Evolutionary conservation across 768 basidiomycete genomes (phyloP).

Genomic region (Clitopilus passeckerianus): DNA sequence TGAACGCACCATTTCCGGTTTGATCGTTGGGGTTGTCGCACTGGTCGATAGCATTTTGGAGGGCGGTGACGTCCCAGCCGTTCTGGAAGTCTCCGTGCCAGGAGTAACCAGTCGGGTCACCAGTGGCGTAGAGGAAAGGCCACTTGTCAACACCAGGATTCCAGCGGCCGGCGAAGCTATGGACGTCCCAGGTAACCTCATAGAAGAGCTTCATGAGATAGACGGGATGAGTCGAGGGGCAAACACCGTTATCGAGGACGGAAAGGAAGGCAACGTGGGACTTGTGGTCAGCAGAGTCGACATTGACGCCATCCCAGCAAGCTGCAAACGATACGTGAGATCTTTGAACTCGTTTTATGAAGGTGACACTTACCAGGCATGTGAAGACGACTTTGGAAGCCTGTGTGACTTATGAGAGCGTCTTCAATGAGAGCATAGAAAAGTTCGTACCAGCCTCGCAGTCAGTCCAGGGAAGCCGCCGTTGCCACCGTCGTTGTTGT

Average conservation of each 20-base stretch:
- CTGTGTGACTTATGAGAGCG: constrained; percentile 9
- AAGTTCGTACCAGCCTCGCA: constrained; percentile 26
- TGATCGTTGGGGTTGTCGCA: constrained; percentile 35
- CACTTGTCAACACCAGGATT: constrained; percentile 24
- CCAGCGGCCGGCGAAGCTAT: constrained; percentile 29
- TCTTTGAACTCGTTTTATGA: too few relatives aligned
- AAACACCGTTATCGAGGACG: constrained; percentile 30
- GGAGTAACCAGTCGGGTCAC: constrained; percentile 46
- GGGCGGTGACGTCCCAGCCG: constrained; percentile 43
- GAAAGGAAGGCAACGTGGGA: constrained; percentile 29
- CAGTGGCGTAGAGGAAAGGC: constrained; percentile 41
- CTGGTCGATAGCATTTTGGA: constrained; percentile 41
- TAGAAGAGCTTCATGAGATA: constrained; percentile 34
- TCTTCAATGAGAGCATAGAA: not conserved
- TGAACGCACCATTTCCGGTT: constrained; percentile 18
- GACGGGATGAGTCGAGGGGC: constrained; percentile 30
- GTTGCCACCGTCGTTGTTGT: constrained; percentile 14
- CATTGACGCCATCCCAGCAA: constrained; percentile 36
- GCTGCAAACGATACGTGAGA: constrained; percentile 10
- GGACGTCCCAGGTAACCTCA: constrained; percentile 31
- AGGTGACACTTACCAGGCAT: constrained; percentile 18
- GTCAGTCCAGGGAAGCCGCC: constrained; percentile 34
- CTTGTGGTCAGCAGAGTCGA: constrained; percentile 32
- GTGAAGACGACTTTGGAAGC: constrained; percentile 33
- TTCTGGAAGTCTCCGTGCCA: constrained; percentile 44